phyloP scores from a whole-genome alignment of 2,329 filamentous ascomycete genomes.

The Microascus cirrosus region DNA sequence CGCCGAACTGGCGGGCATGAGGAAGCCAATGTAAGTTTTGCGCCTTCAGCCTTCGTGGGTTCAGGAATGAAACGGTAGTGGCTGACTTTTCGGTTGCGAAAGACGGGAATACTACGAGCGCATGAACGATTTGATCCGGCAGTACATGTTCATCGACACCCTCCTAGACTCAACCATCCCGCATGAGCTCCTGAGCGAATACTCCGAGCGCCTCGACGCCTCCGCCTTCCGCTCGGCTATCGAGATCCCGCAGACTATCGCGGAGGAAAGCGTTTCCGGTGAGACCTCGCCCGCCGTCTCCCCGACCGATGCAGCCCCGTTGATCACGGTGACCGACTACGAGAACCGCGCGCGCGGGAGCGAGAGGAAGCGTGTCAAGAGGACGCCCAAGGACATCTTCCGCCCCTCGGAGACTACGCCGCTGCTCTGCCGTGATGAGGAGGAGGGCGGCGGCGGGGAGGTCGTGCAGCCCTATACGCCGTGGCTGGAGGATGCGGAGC shows the following conservation, averaged over 20 bases:
- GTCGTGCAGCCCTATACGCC: conserved; percentile 48
- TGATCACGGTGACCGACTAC: not conserved
- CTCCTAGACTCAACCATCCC: conserved; percentile 87
- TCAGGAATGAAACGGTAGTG: not conserved
- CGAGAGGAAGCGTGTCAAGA: conserved; percentile 37
- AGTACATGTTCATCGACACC: conserved; percentile 88
- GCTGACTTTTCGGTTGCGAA: not conserved
- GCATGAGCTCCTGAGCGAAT: conserved; percentile 84
- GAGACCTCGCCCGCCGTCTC: conserved; percentile 15
- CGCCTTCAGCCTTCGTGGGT: not conserved
- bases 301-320: conserved; percentile 13
- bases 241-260: conserved; percentile 62
- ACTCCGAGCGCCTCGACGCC: conserved; percentile 50
- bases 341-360: not conserved
- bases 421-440: conserved; percentile 37
- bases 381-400: conserved; percentile 80
- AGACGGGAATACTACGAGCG: conserved; percentile 79
- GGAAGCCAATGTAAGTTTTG: conserved; percentile 51
- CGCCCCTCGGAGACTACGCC: conserved; percentile 60
- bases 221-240: conserved; percentile 38
- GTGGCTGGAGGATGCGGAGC: conserved; percentile 58
- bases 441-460: conserved; percentile 24
- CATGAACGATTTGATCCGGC: conserved; percentile 78
- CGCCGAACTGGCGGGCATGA: conserved; percentile 60
- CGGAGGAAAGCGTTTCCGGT: conserved; percentile 46